phyloP scores from a whole-genome alignment of 805 yeast genomes.

The Starmerella kuoi region DNA sequence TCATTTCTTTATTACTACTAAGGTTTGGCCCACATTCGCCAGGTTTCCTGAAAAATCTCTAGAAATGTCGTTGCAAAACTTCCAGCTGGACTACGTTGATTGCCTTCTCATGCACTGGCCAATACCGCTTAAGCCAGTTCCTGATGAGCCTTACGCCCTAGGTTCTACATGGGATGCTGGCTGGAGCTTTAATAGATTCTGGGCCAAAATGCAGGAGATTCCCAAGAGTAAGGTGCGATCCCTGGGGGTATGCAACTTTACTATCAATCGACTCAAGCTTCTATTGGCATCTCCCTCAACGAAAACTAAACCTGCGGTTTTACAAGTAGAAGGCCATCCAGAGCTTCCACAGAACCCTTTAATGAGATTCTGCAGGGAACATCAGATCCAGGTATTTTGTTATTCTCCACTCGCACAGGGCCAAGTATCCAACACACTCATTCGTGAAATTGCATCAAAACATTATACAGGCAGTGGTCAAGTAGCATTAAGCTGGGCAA shows the following conservation, averaged over 20 bases:
- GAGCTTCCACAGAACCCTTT: slow-evolving; percentile 55
- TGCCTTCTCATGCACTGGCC: slow-evolving; percentile 81
- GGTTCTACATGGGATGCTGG: slow-evolving; percentile 20
- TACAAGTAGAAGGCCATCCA: slow-evolving; percentile 69
- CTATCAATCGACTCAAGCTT: slow-evolving; percentile 38
- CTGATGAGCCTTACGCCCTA: slow-evolving; percentile 22
- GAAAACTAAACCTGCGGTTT: slow-evolving; percentile 48
- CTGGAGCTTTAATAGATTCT: slow-evolving; percentile 40
- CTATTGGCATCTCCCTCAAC: slow-evolving; percentile 34
- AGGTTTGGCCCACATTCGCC: slow-evolving; percentile 35
- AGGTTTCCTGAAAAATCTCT: slow-evolving; percentile 40
- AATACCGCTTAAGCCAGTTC: slow-evolving; percentile 25
- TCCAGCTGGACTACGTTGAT: slow-evolving; percentile 67
- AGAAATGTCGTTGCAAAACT: slow-evolving; percentile 45
- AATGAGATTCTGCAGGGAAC: slow-evolving; percentile 37
- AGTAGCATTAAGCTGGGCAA: slow-evolving; percentile 50
- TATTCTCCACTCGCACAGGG: slow-evolving; percentile 64
- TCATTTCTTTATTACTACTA: slow-evolving; percentile 59
- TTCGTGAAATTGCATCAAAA: slow-evolving; percentile 44
- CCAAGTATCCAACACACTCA: slow-evolving; percentile 40
- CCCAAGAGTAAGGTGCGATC: slow-evolving; percentile 44
- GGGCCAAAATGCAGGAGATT: slow-evolving; percentile 51
- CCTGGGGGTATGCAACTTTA: slow-evolving; percentile 63
- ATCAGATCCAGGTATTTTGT: slow-evolving; percentile 51
- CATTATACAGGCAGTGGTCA: slow-evolving; percentile 43